Conservation (phyloP, 331 rosid species). For the Prunus yedoensis region DNA sequence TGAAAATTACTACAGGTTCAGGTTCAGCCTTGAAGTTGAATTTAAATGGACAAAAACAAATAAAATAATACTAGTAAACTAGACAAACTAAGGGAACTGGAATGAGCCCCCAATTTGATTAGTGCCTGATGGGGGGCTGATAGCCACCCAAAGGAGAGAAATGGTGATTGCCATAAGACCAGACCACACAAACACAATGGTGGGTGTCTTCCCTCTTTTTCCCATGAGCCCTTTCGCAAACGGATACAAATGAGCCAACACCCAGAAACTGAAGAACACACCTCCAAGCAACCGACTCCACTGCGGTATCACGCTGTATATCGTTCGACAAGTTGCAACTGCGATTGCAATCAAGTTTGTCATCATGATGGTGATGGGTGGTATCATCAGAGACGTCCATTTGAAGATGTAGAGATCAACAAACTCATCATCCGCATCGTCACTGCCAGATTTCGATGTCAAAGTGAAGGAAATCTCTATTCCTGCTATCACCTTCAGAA, state of each 20-base stretch:
- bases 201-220: constrained; percentile 59
- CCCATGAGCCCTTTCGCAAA: constrained; percentile 78
- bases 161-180: constrained; percentile 64
- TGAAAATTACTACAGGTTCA: not conserved
- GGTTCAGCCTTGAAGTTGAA: not conserved
- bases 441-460: constrained; percentile 66
- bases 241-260: constrained; percentile 52
- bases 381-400: constrained; percentile 66
- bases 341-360: constrained; percentile 55
- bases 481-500: constrained; percentile 69
- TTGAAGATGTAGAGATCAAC: constrained; percentile 60
- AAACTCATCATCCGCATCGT: constrained; percentile 59
- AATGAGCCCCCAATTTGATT: not conserved
- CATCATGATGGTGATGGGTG: constrained; percentile 70
- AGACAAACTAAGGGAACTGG: constrained; percentile 51
- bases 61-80: not conserved
- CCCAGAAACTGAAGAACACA: constrained; percentile 75
- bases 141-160: constrained; percentile 71
- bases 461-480: constrained; percentile 74
- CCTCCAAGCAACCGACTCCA: constrained; percentile 72
- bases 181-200: constrained; percentile 75
- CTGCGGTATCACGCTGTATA: constrained; percentile 42
- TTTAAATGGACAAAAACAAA: not conserved
- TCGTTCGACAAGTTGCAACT: constrained; percentile 44
- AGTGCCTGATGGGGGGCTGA: constrained; percentile 44